Conservation (phyloP, 805 yeast genomes). For the Pichia cephalocereana region DNA sequence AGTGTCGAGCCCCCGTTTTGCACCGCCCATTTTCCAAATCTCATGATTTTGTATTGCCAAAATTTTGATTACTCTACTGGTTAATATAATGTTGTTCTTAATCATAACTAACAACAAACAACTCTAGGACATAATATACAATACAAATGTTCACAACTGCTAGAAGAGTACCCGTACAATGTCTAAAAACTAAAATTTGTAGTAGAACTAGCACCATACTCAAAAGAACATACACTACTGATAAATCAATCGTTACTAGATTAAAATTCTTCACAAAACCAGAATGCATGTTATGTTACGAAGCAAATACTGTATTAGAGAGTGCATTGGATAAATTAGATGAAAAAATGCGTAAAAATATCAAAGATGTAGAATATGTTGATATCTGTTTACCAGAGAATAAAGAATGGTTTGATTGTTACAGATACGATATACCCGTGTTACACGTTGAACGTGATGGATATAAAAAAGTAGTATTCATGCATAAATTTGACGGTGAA, state of each 20-base stretch:
- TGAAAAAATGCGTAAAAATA: conserved; percentile 17
- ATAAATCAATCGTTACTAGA: conserved; percentile 5
- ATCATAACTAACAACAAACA: no score
- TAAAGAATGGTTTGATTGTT: conserved; percentile 57
- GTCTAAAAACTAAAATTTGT: neutral
- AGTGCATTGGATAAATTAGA: conserved; percentile 28
- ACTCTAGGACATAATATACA: no score
- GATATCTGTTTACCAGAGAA: conserved; percentile 56
- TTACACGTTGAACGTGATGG: conserved; percentile 51
- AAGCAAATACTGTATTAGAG: conserved; percentile 45
- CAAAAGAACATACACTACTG: neutral
- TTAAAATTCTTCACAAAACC: conserved; percentile 61
- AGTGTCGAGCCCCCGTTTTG: no score
- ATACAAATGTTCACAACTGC: no score
- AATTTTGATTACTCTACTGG: no score
- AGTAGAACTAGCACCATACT: neutral
- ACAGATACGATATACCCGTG: conserved; percentile 73
- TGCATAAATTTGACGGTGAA: conserved; percentile 55
- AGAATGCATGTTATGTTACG: conserved; percentile 60
- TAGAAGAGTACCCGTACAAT: neutral
- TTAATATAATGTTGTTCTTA: no score
- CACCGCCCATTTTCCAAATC: no score
- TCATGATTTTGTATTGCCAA: no score
- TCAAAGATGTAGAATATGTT: conserved; percentile 31
- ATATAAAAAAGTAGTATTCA: conserved; percentile 44